Base-by-base conservation (phyloP, 192 early-diverging fungal species). In the Powellomyces hirtus region DNA sequence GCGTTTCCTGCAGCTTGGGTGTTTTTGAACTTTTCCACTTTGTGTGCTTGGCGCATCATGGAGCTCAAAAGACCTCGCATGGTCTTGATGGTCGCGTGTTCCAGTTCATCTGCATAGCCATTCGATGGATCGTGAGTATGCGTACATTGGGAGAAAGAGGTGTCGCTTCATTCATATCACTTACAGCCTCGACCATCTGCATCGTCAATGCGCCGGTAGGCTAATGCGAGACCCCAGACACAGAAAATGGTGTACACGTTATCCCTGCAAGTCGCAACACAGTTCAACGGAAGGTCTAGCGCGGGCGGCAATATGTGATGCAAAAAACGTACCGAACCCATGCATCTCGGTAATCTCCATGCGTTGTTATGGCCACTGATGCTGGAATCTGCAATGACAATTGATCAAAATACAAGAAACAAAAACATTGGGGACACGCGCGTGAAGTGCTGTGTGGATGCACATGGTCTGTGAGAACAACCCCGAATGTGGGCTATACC, bases 161-260 rank as follows among this genome's bases (percentile, higher is more conserved):
- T 42, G 46, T 18, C 4, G n/a, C 26, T 49, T 14, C 14, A 6
- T 49, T 14, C 46, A 2, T 16, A 49, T 31, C 11, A 81, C 85
- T 74, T 85, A 92, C 90, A 94, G 38, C 86, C 87, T 59, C 89
- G 77, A 8, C 92, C 92, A 56, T 80, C 77, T 68, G 89, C 88
- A 75, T 94, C 92, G 72, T 94, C 91, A 38, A 94, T 79, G 31
- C 92, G 79, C 46, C 91, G 81, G 75, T 93, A 94, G 0, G 92
- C 91, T 10, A 93, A 78, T 2, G 91, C 90, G 13, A 94, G 79
- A 58, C 89, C 92, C 78, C 85, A 94, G 14, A 91, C 91, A 33
- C 85, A 85, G 66, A 88, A 81, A 66, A 94, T 94, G 8, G 92
- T 93, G 71, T 94, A 92, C 1, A 94, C 92, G 61, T 94, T 94